phyloP scores from a whole-genome alignment of 805 yeast species.

The Lipomyces spencermartinsiae region DNA sequence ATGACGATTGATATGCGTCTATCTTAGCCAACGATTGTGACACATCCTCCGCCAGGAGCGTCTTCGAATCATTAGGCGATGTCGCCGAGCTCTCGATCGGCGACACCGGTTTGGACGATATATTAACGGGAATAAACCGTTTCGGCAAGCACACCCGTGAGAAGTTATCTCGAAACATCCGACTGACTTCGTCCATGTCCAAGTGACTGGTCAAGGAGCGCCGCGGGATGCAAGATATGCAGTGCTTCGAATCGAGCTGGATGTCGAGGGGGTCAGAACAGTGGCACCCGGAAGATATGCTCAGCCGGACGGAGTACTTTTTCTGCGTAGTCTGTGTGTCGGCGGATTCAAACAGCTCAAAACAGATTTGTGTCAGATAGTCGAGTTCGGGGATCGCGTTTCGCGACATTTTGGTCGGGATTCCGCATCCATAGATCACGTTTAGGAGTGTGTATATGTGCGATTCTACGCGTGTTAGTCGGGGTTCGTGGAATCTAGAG shows the following conservation, averaged over 20 bases:
- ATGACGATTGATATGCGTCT: not conserved
- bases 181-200: constrained; percentile 87
- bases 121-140: constrained; percentile 71
- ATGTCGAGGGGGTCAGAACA: constrained; percentile 97
- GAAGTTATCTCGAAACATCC: constrained; percentile 79
- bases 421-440: constrained; percentile 85
- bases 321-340: constrained; percentile 52
- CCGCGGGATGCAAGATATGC: constrained; percentile 93
- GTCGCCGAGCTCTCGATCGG: not conserved
- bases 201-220: constrained; percentile 88
- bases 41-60: not conserved
- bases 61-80: not conserved
- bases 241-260: constrained; percentile 93
- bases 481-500: not conserved
- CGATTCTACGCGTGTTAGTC: constrained; percentile 57
- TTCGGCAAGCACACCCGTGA: constrained; percentile 88
- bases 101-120: constrained; percentile 41
- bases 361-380: constrained; percentile 90
- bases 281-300: constrained; percentile 98
- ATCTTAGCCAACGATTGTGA: not conserved
- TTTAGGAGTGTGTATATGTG: constrained; percentile 94
- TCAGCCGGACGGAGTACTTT: constrained; percentile 86
- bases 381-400: constrained; percentile 97
- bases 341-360: constrained; percentile 83
- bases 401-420: constrained; percentile 94